Conservation (phyloP, 495 filamentous ascomycete species). For the Neurospora sp. region DNA sequence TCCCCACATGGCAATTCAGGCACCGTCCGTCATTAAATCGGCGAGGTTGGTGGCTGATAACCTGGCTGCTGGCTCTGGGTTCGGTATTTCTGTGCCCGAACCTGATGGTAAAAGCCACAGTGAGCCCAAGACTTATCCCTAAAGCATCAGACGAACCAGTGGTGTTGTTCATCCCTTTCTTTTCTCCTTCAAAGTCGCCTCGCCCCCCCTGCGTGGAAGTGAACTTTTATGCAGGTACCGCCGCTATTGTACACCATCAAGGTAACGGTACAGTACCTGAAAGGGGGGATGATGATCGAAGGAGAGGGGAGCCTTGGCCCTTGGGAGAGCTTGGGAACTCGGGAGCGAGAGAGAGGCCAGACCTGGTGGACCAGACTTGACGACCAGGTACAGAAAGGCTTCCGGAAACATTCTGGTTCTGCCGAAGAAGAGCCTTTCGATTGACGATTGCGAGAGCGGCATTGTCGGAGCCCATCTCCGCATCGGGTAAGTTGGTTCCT, state of each 20-base stretch:
- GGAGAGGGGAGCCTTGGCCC: neutral
- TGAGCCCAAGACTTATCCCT: neutral
- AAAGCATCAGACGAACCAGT: neutral
- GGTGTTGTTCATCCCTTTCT: neutral
- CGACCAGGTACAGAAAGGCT: neutral
- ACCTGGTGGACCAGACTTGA: neutral
- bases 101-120: neutral
- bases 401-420: neutral
- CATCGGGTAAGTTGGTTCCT: neutral
- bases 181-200: neutral
- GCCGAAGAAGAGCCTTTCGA: neutral
- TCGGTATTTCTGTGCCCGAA: neutral
- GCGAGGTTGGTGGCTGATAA: neutral
- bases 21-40: neutral
- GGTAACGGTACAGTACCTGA: neutral
- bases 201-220: neutral
- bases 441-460: neutral
- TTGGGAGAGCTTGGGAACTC: neutral
- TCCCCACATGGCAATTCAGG: neutral
- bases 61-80: neutral
- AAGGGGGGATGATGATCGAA: neutral
- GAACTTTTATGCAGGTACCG: neutral
- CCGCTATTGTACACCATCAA: neutral
- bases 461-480: neutral
- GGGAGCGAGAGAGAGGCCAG: neutral